Conservation (phyloP, 306 rosid genomes). For the Canavalia gladiata region DNA sequence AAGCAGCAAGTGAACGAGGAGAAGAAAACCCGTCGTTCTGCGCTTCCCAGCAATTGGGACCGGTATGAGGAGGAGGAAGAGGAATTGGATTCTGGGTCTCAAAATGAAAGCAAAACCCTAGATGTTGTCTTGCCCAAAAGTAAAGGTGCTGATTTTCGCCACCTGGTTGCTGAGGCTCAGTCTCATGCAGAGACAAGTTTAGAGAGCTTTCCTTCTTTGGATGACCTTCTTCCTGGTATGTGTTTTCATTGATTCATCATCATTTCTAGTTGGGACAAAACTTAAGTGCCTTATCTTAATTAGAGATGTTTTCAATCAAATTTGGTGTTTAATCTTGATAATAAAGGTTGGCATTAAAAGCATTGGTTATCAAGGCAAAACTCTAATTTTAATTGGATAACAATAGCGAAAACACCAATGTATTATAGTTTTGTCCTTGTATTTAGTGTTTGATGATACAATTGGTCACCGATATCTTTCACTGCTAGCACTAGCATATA, state of each 20-base stretch:
- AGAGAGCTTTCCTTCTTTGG: constrained; percentile 58
- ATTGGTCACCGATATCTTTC: constrained; percentile 14
- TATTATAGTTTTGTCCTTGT: background rate
- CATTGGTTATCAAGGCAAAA: background rate
- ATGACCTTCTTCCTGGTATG: constrained; percentile 70
- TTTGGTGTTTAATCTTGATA: background rate
- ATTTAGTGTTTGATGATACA: background rate
- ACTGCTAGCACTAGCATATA: background rate
- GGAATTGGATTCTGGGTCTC: constrained; percentile 50
- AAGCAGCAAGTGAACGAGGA: constrained; percentile 58
- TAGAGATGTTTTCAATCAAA: background rate
- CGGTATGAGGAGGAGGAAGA: constrained; percentile 75
- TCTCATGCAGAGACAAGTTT: constrained; percentile 49
- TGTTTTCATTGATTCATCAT: constrained; percentile 18
- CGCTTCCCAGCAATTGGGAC: constrained; percentile 82
- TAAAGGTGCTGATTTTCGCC: constrained; percentile 82
- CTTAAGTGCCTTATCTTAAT: background rate
- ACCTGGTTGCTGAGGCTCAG: constrained; percentile 80
- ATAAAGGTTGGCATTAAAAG: background rate
- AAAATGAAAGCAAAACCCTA: constrained; percentile 40
- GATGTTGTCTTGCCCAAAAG: constrained; percentile 69
- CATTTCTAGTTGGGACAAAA: background rate
- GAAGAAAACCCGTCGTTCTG: constrained; percentile 51
- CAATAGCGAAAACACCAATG: background rate
- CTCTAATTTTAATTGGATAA: background rate